phyloP scores from a whole-genome alignment of 2,329 filamentous ascomycete species.

The Colletotrichum scovillei region DNA sequence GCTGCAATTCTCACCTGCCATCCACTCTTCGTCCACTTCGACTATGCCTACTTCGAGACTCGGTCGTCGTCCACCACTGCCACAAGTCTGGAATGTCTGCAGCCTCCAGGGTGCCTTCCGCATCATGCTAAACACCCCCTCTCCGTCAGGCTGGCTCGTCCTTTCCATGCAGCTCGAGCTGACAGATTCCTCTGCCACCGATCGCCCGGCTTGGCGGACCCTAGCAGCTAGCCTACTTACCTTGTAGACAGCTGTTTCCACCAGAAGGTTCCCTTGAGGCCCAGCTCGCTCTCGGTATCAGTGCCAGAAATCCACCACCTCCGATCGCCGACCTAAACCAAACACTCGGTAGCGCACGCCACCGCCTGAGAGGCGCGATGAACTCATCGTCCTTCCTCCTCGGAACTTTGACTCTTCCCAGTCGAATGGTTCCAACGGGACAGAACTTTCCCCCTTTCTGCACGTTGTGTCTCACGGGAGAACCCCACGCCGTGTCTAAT shows the following conservation, averaged over 20 bases:
- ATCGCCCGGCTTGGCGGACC: background rate
- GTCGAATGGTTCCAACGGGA: constrained; percentile 25
- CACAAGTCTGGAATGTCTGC: constrained; percentile 15
- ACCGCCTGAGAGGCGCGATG: background rate
- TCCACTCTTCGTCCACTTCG: background rate
- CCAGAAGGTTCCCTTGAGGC: too few species aligned
- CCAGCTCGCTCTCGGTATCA: background rate
- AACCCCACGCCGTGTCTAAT: constrained; percentile 5
- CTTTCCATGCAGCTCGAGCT: background rate
- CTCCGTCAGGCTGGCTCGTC: background rate
- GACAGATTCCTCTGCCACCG: background rate
- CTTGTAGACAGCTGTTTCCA: too few species aligned
- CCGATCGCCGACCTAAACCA: constrained; percentile 8
- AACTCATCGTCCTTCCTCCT: constrained; percentile 1
- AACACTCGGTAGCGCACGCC: constrained; percentile 12
- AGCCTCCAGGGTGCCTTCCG: background rate
- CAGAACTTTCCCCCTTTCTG: constrained; percentile 7
- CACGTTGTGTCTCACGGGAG: constrained; percentile 17
- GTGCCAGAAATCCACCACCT: background rate
- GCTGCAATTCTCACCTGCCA: background rate
- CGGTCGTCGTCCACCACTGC: background rate
- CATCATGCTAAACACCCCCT: background rate
- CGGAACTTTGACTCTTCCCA: background rate
- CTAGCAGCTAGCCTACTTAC: background rate
- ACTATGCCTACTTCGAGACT: background rate